phyloP scores from a whole-genome alignment of 2,329 filamentous ascomycete genomes.

The Cercospora sesami region DNA sequence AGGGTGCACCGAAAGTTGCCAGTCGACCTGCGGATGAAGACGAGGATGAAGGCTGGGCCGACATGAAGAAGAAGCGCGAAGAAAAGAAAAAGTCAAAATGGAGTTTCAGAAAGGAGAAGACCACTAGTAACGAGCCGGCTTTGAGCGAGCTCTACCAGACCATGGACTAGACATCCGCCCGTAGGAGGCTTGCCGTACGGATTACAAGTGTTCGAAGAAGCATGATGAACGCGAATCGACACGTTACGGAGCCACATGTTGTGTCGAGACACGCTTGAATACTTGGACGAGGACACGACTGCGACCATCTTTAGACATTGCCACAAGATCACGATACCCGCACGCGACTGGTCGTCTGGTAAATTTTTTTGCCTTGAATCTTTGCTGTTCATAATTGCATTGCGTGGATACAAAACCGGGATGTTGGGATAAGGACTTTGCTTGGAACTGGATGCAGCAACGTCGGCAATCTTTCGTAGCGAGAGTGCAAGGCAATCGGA shows the following conservation, averaged over 20 bases:
- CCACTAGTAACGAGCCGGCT: slow-evolving; percentile 25
- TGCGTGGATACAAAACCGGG: slow-evolving; percentile 19
- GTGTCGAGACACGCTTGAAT: not conserved
- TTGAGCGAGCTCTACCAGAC: slow-evolving; percentile 35
- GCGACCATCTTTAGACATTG: slow-evolving; percentile 4
- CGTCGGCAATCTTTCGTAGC: not conserved
- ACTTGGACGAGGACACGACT: slow-evolving; percentile 1
- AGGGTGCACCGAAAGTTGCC: slow-evolving; percentile 35
- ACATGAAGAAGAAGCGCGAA: slow-evolving; percentile 38
- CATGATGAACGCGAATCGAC: slow-evolving; percentile 1
- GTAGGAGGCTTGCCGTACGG: not conserved
- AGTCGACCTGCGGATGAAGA: slow-evolving; percentile 29
- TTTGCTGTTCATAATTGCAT: slow-evolving; percentile 22
- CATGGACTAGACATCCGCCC: slow-evolving; percentile 29
- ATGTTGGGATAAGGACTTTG: not conserved
- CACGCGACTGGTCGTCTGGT: not conserved
- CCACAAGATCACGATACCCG: slow-evolving; percentile 7
- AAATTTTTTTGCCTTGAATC: not conserved
- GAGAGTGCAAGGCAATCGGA: not conserved
- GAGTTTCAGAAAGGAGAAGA: slow-evolving; percentile 32
- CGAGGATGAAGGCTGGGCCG: slow-evolving; percentile 42
- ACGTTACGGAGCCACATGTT: not conserved
- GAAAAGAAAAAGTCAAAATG: slow-evolving; percentile 38
- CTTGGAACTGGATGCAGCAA: not conserved
- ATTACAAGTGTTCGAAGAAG: not conserved